Base-by-base conservation (phyloP, 73 alveolate species). In the Paramecium primaurelia region DNA sequence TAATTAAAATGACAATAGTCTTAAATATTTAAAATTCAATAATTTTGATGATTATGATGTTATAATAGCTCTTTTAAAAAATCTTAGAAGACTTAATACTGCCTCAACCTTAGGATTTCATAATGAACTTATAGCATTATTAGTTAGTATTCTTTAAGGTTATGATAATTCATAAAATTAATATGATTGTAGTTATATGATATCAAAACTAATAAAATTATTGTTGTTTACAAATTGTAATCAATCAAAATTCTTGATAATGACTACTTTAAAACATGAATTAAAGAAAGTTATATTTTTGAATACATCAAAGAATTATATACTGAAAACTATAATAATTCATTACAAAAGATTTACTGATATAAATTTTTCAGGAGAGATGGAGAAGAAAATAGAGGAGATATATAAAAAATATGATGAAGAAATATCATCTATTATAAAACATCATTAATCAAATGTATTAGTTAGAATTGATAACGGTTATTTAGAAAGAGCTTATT, bases 101-200 rank as follows among this genome's bases (percentile, higher is more conserved):
- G 49, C 58, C 6, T 42, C 77, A 44, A 80, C 44, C 0, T 26
- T 32, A 45, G 91, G 91, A 44, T 47, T 80, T 26, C 71, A 80
- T 80, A 32, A 32, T 25, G 91, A 80, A 80, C 25, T 80, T 0
- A 80, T 80, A 9, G 44, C 77, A 44, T 49, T 80, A 80, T 26
- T 80, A 7, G 58, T 42, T 14, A 44, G 37, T 11, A 80, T 80
- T 8, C 73, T 80, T 38, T 25, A 47, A 44, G 49, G 34, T 9
- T 80, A 80, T 47, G 91, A 80, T 47, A 80, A 80, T 80, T 49
- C 71, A 44, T 44, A 45, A 10, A 80, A 80, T 80, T 45, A 80
- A 44, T 80, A 44, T 80, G 91, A 80, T 45, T 80, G 91, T 28
- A 44, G 64, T 80, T 25, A 45, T 12, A 9, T 80, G 20, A 80